Evolutionary conservation across 2,329 filamentous ascomycete species (phyloP).

Genomic region (Aspergillus fructus): DNA sequence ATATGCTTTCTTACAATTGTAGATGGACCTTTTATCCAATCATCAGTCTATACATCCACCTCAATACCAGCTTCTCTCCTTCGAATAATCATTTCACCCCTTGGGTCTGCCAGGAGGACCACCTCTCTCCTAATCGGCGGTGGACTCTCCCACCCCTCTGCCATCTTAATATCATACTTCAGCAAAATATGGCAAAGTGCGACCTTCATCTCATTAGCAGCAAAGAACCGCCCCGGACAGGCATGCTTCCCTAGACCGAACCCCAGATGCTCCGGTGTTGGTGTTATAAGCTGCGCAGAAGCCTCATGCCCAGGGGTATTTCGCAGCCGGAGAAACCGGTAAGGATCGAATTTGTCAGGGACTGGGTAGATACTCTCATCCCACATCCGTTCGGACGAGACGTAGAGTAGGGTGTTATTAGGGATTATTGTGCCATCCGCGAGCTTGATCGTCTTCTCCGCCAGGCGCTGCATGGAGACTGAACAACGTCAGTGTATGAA

Average conservation of each 20-base stretch:
- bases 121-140: too few relatives aligned
- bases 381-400: background rate
- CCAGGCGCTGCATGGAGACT: background rate
- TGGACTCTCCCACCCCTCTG: background rate
- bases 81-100: too few relatives aligned
- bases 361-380: background rate
- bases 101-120: too few relatives aligned
- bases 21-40: too few relatives aligned
- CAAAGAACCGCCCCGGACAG: background rate
- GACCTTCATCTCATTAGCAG: background rate
- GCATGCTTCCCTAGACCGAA: background rate
- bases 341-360: background rate
- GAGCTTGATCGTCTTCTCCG: background rate
- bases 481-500: background rate
- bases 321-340: background rate
- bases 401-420: background rate
- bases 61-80: too few relatives aligned
- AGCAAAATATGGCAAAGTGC: background rate
- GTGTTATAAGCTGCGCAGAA: background rate
- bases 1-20: too few relatives aligned
- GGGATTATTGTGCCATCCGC: background rate
- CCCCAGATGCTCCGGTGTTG: background rate
- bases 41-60: too few relatives aligned
- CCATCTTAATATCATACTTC: background rate
- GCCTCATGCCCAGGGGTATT: background rate